These are phyloP conservation scores for Salix udensis DNA, from an alignment of 345 rosid genomes.

Conservation along the genomic window DNA sequence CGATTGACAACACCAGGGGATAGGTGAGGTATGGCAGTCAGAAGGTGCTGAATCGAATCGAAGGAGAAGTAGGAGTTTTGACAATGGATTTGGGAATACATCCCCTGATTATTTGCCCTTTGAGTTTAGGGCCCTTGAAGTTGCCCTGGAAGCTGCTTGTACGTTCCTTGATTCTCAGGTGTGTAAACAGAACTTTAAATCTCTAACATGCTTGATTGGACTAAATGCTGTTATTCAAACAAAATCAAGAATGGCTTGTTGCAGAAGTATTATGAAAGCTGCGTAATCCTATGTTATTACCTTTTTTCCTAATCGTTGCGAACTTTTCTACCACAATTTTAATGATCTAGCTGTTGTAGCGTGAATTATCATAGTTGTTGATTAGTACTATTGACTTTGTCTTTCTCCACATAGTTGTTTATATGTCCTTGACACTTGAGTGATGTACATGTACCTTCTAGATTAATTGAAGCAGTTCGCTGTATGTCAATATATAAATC, in stretches of 20 bases:
- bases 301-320: not conserved
- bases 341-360: not conserved
- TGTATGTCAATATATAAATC: not conserved
- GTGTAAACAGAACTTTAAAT: conserved; percentile 18
- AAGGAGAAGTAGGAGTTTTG: conserved; percentile 65
- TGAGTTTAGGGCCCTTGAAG: conserved; percentile 94
- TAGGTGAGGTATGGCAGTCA: conserved; percentile 73
- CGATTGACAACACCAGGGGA: conserved; percentile 60
- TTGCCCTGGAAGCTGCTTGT: conserved; percentile 96
- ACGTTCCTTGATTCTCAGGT: conserved; percentile 99
- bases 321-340: not conserved
- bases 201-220: conserved; percentile 9
- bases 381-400: not conserved
- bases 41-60: conserved; percentile 49
- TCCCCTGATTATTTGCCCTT: conserved; percentile 97
- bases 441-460: not conserved
- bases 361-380: not conserved
- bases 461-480: not conserved
- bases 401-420: not conserved
- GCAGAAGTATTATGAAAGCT: not conserved
- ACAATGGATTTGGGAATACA: conserved; percentile 53
- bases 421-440: not conserved
- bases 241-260: not conserved
- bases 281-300: not conserved
- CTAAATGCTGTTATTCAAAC: not conserved